Conservation (phyloP, 1,284 basidiomycete species). For the Cryptococcus depauperatus region DNA sequence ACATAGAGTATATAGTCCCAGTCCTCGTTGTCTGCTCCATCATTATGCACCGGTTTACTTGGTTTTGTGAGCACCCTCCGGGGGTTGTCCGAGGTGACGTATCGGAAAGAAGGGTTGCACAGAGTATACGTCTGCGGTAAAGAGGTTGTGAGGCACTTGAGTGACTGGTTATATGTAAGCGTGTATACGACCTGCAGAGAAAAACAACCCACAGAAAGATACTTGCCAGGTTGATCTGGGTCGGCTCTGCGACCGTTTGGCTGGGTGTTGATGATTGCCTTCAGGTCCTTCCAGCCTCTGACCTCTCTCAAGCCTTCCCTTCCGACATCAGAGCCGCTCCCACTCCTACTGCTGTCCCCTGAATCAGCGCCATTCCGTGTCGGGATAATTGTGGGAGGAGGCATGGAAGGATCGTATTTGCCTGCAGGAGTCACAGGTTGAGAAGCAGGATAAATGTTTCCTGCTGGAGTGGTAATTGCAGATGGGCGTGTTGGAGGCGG, state of each 20-base stretch:
- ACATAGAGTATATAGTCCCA: conserved; percentile 97
- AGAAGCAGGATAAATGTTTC: conserved; percentile 27
- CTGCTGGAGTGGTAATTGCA: not conserved
- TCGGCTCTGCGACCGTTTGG: conserved; percentile 38
- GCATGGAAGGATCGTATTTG: conserved; percentile 15
- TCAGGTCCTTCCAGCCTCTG: conserved; percentile 31
- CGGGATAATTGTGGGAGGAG: conserved; percentile 13
- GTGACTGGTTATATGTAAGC: conserved; percentile 53
- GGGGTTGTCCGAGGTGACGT: conserved; percentile 86
- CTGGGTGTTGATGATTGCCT: conserved; percentile 28
- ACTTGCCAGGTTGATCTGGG: conserved; percentile 36
- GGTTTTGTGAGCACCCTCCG: conserved; percentile 91
- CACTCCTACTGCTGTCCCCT: not conserved
- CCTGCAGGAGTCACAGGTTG: conserved; percentile 33
- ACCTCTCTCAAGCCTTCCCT: conserved; percentile 35
- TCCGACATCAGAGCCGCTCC: not conserved
- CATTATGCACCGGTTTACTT: conserved; percentile 84
- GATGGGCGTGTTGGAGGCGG: conserved; percentile 9
- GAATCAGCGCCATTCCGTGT: conserved; percentile 1
- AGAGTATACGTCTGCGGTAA: conserved; percentile 82
- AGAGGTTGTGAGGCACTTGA: conserved; percentile 77
- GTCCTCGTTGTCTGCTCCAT: conserved; percentile 93
- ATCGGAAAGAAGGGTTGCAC: conserved; percentile 85
- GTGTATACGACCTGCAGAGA: not conserved
- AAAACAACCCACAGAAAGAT: conserved; percentile 36